phyloP scores from a whole-genome alignment of 2,329 filamentous ascomycete species.

The Calonectria pauciramosa region DNA sequence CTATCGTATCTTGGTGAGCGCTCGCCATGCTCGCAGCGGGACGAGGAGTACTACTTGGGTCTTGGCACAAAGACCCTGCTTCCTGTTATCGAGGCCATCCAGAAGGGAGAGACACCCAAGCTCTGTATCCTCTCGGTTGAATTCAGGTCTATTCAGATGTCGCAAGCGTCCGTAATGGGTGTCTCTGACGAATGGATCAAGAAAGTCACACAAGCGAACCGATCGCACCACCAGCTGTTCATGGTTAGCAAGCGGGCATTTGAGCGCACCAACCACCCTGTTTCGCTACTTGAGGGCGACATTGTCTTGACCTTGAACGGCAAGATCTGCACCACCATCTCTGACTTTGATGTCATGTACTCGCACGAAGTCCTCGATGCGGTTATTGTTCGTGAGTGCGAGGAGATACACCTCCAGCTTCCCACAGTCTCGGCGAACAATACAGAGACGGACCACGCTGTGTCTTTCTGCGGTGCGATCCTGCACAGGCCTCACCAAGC shows the following conservation, averaged over 20 bases:
- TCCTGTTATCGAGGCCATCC: slow-evolving; percentile 89
- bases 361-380: slow-evolving; percentile 86
- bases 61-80: slow-evolving; percentile 89
- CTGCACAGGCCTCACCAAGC: slow-evolving; percentile 95
- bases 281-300: slow-evolving; percentile 86
- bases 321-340: slow-evolving; percentile 92
- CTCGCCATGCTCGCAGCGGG: slow-evolving; percentile 81
- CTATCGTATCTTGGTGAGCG: slow-evolving; percentile 96
- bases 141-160: slow-evolving; percentile 96
- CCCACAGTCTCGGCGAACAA: slow-evolving; percentile 90
- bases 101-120: slow-evolving; percentile 82
- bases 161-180: slow-evolving; percentile 96
- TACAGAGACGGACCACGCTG: slow-evolving; percentile 90
- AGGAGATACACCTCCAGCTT: slow-evolving; percentile 82
- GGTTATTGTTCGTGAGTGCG: slow-evolving; percentile 85
- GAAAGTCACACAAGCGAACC: slow-evolving; percentile 89
- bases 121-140: slow-evolving; percentile 94
- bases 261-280: slow-evolving; percentile 64
- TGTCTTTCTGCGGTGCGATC: slow-evolving; percentile 95
- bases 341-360: slow-evolving; percentile 97
- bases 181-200: slow-evolving; percentile 96
- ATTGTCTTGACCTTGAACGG: slow-evolving; percentile 92
- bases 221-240: slow-evolving; percentile 94
- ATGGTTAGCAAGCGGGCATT: slow-evolving; percentile 95
- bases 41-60: slow-evolving; percentile 97